A percentile compares a stretch with the other conserved stretches of the same genome.
These are phyloP conservation scores for Calendula officinalis DNA, from an alignment of 129 eudicot species.

Conservation along the genomic window DNA sequence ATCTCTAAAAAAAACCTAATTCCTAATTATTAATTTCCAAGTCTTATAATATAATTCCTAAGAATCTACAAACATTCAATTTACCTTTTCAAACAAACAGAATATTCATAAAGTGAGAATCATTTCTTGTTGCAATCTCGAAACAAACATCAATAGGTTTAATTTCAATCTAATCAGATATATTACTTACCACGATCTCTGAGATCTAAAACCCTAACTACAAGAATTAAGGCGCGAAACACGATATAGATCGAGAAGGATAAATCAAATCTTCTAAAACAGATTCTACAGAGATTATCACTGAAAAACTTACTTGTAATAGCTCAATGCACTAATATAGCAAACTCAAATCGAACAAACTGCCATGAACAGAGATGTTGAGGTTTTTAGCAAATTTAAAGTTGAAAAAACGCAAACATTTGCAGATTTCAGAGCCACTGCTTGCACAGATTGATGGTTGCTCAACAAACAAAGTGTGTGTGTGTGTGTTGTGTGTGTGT, in stretches of 20 bases:
- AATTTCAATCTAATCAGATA: no score
- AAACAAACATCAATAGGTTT: not conserved
- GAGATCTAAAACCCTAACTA: no score
- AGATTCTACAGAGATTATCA: not conserved
- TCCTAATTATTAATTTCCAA: conserved; percentile 16
- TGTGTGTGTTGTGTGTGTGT: not conserved
- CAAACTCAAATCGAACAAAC: not conserved
- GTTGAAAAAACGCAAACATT: no score
- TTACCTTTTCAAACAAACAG: conserved; percentile 5
- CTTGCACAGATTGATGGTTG: not conserved
- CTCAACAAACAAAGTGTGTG: not conserved
- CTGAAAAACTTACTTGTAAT: not conserved
- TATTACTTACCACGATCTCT: no score
- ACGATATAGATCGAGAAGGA: not conserved
- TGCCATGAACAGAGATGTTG: no score
- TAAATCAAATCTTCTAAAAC: no score
- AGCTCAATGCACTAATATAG: conserved; percentile 5
- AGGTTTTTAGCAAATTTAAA: no score
- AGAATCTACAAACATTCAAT: conserved; percentile 15
- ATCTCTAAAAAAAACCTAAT: not conserved
- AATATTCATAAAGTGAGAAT: conserved; percentile 25
- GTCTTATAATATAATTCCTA: not conserved
- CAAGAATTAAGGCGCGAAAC: conserved; percentile 5
- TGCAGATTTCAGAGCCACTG: no score
- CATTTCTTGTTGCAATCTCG: not conserved